phyloP scores from a whole-genome alignment of 257 asterid genomes.

The Fraxinus cuspidata region DNA sequence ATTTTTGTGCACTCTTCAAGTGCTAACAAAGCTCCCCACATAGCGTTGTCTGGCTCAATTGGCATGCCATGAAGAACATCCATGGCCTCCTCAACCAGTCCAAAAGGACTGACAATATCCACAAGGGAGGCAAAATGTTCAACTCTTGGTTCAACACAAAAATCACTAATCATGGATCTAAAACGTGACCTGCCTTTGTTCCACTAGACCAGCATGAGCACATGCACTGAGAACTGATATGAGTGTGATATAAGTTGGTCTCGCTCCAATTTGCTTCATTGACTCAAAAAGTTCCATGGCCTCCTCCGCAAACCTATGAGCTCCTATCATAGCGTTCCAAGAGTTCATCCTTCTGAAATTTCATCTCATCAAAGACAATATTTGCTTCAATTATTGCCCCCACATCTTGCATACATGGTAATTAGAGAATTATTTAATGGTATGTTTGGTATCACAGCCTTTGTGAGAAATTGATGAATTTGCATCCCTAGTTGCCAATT shows the following conservation, averaged over 20 bases:
- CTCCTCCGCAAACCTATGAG: constrained; percentile 62
- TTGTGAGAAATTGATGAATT: constrained; percentile 66
- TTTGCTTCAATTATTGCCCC: constrained; percentile 73
- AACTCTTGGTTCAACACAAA: constrained; percentile 65
- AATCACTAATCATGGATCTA: constrained; percentile 61
- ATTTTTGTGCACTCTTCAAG: constrained; percentile 67
- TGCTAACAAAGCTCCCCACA: constrained; percentile 90
- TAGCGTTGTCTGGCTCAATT: constrained; percentile 65
- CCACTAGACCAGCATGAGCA: constrained; percentile 78
- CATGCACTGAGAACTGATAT: constrained; percentile 83
- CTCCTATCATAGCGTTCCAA: constrained; percentile 95
- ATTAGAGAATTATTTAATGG: constrained; percentile 78
- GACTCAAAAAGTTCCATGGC: constrained; percentile 71
- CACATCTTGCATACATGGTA: constrained; percentile 86
- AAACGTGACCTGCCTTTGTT: constrained; percentile 59
- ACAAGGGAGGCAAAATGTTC: constrained; percentile 84
- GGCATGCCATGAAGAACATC: constrained; percentile 57
- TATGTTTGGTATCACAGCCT: constrained; percentile 60
- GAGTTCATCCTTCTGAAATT: constrained; percentile 58
- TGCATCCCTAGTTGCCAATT: constrained; percentile 30
- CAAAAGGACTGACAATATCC: constrained; percentile 71
- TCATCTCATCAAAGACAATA: constrained; percentile 57
- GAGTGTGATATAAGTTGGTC: constrained; percentile 72
- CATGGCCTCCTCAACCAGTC: constrained; percentile 73
- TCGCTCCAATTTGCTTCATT: constrained; percentile 57